Percentiles rank a stretch among this genome's conserved stretches.
phyloP scores from a whole-genome alignment of 2,329 filamentous ascomycete genomes.

The Cercospora sp. region DNA sequence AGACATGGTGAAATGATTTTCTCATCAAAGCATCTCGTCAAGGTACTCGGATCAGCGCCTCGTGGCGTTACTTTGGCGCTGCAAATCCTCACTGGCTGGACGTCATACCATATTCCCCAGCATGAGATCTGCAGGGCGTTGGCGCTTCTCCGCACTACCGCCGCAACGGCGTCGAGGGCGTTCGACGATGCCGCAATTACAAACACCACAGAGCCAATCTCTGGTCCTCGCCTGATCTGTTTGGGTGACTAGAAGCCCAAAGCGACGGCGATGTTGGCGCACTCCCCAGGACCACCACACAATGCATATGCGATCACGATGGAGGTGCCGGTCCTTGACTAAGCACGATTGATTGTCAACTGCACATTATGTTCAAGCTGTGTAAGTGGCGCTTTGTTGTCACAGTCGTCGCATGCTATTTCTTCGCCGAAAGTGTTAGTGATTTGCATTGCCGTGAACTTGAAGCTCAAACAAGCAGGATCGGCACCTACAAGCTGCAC shows the following conservation, averaged over 20 bases:
- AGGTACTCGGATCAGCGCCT: neutral
- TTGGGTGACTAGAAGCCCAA: neutral
- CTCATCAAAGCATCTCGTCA: neutral
- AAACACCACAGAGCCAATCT: neutral
- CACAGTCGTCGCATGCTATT: neutral
- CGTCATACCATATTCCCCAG: neutral
- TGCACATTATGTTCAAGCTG: neutral
- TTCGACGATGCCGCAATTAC: neutral
- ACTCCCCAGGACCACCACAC: neutral
- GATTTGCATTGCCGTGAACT: slow-evolving; percentile 9
- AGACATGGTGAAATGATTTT: neutral
- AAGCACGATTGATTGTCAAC: neutral
- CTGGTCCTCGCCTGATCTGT: neutral
- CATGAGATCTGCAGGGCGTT: neutral
- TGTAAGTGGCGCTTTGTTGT: slow-evolving; percentile 5
- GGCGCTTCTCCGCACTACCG: neutral
- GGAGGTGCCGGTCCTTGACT: neutral
- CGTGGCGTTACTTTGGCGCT: slow-evolving; percentile 1
- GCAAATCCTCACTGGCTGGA: neutral
- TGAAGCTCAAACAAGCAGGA: slow-evolving; percentile 8
- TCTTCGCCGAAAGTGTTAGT: neutral
- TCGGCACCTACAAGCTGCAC: neutral
- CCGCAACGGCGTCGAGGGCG: neutral
- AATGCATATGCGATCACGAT: neutral
- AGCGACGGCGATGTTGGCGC: neutral